Base-by-base conservation (phyloP, 768 basidiomycete species). In the Lentinula sp. region DNA sequence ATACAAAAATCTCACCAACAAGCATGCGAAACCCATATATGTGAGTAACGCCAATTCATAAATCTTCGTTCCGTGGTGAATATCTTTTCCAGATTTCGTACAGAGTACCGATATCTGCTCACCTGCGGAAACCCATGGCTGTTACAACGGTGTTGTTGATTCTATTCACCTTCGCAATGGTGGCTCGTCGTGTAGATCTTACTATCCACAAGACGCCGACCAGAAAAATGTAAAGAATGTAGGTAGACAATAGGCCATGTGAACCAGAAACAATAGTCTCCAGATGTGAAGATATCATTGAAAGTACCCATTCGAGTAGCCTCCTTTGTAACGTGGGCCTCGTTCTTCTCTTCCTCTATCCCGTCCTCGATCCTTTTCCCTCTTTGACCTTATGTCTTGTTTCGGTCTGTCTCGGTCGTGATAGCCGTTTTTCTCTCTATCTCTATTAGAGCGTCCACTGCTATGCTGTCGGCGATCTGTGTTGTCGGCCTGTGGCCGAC, bases 121-220 rank as follows among this genome's bases (percentile, higher is more conserved):
- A 93, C 71, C 72, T 97, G 62, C 88, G 87, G 73, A 98, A 98
- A 73, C 92, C 93, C 1, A 59, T 91, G 32, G 84, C 88, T 10
- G 92, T 95, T 31, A 84, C 87, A 8, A 76, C 78, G 16, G 91
- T 87, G 1, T 84, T 89, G 71, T 73, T 90, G 57, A 76, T 78
- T 48, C 62, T 94, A 50, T 95, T 95, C 72, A 69, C 75, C 21
- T 68, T 81, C 59, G 75, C 76, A 9, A 70, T 79, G 56, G 64
- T 78, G 61, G 73, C 74, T 55, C 69, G 79, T 62, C 74, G 82
- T 62, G 74, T 83, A 39, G 74, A 83, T 65, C 70, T 82, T 56
- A 76, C 78, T 32, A 77, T 84, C 59, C 73, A 78, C 65, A 79
- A 79, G 72, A 56, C 21, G 21, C 21, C 55, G 16, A 43, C 55